Base-by-base conservation (phyloP, 2,329 filamentous ascomycete species). In the Ophiostoma populinum region DNA sequence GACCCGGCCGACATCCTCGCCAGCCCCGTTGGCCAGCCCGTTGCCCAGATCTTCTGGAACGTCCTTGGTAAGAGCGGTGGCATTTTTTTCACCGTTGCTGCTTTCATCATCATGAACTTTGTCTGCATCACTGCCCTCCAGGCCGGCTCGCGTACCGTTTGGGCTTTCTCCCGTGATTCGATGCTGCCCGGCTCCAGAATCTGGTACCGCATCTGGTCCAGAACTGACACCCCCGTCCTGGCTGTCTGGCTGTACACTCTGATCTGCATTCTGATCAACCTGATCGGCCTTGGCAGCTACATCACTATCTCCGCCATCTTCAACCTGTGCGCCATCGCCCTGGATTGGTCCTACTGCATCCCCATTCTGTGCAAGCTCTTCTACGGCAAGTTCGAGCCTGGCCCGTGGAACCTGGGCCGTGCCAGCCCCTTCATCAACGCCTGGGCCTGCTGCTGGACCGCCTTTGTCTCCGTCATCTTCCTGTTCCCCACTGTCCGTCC, bases 21-120 rank as follows among this genome's bases (percentile, higher is more conserved):
- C 24, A 58, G 55, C 3, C 49, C 55, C 7, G 59, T 67, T 37
- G 55, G 51, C 15, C 66, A 70, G 48, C 67, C 67, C 10, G 50
- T 70, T 8, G 63, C 61, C 5, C 66, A 70, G 43, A 63, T 72
- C 45, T 72, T 66, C 51, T 65, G 63, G 52, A 67, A 70, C 48
- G 62, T 61, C 31, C 59, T 70, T 34, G 67, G 67, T 42, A 65
- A 62, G 40, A 50, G 49, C 3, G 61, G 62, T 10, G 62, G 62
- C 30, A 62, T 70, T 43, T 60, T 65, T 51, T 71, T 65, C 47
- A 62, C 65, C 36, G 57, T 69, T 12, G 58, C 57, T 40, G 65
- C 63, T 16, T 67, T 70, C 46, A 51, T 71, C 42, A 64, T 71
- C 47, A 59, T 70, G 51, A 65, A 70, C 48, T 69, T 69, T 45